A percentile compares a stretch with the other conserved stretches of the same genome.
Evolutionary conservation across 2,329 filamentous ascomycete genomes (phyloP).

Genomic region (Metarhizium anisopliae): DNA sequence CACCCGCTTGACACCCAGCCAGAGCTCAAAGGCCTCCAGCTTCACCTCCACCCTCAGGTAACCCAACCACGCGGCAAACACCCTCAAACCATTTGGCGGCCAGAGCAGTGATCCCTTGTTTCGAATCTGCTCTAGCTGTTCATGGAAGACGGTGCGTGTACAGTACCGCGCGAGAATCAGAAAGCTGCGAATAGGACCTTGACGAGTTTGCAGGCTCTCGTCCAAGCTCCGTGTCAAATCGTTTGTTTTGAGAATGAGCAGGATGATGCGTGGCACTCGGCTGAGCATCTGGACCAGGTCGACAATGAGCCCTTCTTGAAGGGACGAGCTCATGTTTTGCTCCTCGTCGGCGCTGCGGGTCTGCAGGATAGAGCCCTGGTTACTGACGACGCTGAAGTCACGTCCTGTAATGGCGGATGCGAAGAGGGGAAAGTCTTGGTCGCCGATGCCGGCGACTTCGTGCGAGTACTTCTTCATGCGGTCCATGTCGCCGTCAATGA

Average conservation of each 20-base stretch:
- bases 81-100: conserved; percentile 45
- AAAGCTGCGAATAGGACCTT: conserved; percentile 56
- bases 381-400: conserved; percentile 71
- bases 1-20: conserved; percentile 45
- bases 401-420: conserved; percentile 92
- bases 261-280: conserved; percentile 81
- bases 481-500: conserved; percentile 79
- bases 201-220: conserved; percentile 72
- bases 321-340: conserved; percentile 70
- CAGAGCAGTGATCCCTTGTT: conserved; percentile 45
- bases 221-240: conserved; percentile 90
- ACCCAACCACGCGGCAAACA: conserved; percentile 48
- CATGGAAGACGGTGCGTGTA: conserved; percentile 55
- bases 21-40: conserved; percentile 54
- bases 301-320: conserved; percentile 81
- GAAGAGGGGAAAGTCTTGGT: conserved; percentile 89
- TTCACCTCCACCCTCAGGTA: conserved; percentile 54
- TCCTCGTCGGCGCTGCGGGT: conserved; percentile 69
- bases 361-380: conserved; percentile 43
- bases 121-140: conserved; percentile 51
- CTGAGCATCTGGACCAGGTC: conserved; percentile 83
- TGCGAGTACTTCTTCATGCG: conserved; percentile 82
- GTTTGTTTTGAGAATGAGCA: conserved; percentile 95
- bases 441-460: conserved; percentile 80
- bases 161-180: conserved; percentile 63